A percentile compares a stretch with the other conserved stretches of the same genome.
phyloP scores from a whole-genome alignment of 257 asterid species.

The Lavandula angustifolia region DNA sequence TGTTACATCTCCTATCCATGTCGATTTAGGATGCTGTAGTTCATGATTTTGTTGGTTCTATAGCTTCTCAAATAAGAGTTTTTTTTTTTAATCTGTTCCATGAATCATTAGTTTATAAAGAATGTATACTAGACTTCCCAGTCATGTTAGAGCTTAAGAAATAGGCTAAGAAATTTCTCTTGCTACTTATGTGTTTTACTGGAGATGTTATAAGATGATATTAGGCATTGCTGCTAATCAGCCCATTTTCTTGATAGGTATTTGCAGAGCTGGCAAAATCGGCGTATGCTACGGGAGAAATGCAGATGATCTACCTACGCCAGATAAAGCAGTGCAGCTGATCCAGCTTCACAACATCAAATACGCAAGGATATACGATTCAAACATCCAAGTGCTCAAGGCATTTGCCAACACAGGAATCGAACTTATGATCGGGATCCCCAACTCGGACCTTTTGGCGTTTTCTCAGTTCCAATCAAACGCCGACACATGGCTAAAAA shows the following conservation, averaged over 20 bases:
- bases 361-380: conserved; percentile 74
- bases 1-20: too few relatives aligned
- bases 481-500: conserved; percentile 88
- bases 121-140: background rate
- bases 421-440: conserved; percentile 82
- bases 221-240: background rate
- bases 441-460: conserved; percentile 80
- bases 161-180: background rate
- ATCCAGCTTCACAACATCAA: conserved; percentile 75
- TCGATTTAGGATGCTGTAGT: too few relatives aligned
- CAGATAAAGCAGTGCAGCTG: conserved; percentile 86
- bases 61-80: too few relatives aligned
- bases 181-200: conserved; percentile 2
- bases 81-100: too few relatives aligned
- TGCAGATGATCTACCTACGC: conserved; percentile 93
- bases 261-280: conserved; percentile 64
- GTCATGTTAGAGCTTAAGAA: background rate
- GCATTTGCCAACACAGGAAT: conserved; percentile 89
- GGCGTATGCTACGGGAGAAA: conserved; percentile 98
- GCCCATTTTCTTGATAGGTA: conserved; percentile 39
- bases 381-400: conserved; percentile 89
- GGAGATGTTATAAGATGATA: background rate
- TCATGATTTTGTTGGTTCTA: background rate
- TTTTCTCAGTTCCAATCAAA: conserved; percentile 92
- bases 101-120: background rate